Evolutionary conservation across 805 yeast species (phyloP).

Genomic region (Yamadazyma tumulicola): DNA sequence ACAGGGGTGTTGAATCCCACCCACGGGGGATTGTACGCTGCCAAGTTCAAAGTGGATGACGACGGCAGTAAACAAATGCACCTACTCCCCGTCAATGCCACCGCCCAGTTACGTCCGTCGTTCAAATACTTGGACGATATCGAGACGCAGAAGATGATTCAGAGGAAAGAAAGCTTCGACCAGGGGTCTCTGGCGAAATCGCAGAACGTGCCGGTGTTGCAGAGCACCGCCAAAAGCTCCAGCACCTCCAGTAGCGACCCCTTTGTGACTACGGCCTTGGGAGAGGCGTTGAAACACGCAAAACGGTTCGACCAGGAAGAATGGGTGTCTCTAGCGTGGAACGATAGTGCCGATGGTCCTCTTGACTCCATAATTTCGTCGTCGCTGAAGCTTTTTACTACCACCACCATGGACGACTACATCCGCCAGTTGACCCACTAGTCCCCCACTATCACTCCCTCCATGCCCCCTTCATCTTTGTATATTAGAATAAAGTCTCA

Average conservation of each 20-base stretch:
- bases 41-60: conserved; percentile 18
- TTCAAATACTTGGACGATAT: conserved; percentile 73
- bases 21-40: conserved; percentile 45
- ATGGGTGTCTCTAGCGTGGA: conserved; percentile 35
- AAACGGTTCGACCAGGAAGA: conserved; percentile 40
- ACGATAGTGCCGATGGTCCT: conserved; percentile 6
- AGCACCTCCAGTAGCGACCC: conserved; percentile 11
- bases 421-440: conserved; percentile 19
- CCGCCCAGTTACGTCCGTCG: conserved; percentile 77
- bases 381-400: conserved; percentile 15
- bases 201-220: conserved; percentile 38
- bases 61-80: conserved; percentile 42
- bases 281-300: conserved; percentile 37
- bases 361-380: background rate
- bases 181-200: conserved; percentile 18
- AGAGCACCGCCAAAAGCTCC: conserved; percentile 34
- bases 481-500: too few species aligned
- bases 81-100: conserved; percentile 60
- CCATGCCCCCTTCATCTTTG: conserved; percentile 1
- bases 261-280: conserved; percentile 24
- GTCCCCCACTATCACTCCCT: too few species aligned
- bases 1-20: conserved; percentile 64
- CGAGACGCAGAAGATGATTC: conserved; percentile 42
- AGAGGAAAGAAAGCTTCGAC: conserved; percentile 32
- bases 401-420: conserved; percentile 24